phyloP scores from a whole-genome alignment of 2,329 filamentous ascomycete genomes.

The Talaromyces sp. region DNA sequence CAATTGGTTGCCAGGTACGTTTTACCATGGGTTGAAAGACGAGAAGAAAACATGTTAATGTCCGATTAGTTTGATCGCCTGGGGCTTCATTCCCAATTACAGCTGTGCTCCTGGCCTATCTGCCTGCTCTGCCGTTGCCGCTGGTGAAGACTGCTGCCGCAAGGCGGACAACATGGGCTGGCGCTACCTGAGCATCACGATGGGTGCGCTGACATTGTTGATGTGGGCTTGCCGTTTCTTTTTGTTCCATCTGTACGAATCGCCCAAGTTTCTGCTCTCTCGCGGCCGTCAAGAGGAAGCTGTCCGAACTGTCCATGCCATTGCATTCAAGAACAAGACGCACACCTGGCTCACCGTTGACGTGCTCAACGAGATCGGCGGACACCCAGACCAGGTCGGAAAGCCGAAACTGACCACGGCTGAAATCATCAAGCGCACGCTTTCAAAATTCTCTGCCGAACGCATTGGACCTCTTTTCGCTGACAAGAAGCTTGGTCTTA shows the following conservation, averaged over 20 bases:
- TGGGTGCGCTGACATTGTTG: conserved; percentile 65
- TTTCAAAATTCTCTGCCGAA: conserved; percentile 61
- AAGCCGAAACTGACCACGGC: conserved; percentile 35
- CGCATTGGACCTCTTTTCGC: conserved; percentile 60
- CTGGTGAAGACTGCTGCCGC: conserved; percentile 33
- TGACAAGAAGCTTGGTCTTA: conserved; percentile 42
- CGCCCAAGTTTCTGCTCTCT: conserved; percentile 75
- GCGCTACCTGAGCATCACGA: conserved; percentile 65
- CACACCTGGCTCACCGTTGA: conserved; percentile 74
- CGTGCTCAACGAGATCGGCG: conserved; percentile 52
- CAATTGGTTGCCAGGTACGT: conserved; percentile 58
- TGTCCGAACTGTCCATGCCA: conserved; percentile 70
- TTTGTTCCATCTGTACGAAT: conserved; percentile 76
- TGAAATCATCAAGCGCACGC: conserved; percentile 53
- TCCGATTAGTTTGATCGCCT: conserved; percentile 50
- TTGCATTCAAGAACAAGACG: conserved; percentile 63
- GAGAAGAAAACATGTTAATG: not conserved
- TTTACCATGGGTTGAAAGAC: too few species aligned
- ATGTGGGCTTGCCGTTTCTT: conserved; percentile 78
- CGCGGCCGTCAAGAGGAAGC: conserved; percentile 72
- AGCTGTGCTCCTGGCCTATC: conserved; percentile 38
- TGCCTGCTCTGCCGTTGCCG: conserved; percentile 24
- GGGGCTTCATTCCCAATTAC: conserved; percentile 68
- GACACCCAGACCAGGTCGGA: conserved; percentile 37
- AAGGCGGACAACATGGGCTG: conserved; percentile 62